Evolutionary conservation across 768 basidiomycete species (phyloP).

Genomic region (Fomitopsis pulvina): DNA sequence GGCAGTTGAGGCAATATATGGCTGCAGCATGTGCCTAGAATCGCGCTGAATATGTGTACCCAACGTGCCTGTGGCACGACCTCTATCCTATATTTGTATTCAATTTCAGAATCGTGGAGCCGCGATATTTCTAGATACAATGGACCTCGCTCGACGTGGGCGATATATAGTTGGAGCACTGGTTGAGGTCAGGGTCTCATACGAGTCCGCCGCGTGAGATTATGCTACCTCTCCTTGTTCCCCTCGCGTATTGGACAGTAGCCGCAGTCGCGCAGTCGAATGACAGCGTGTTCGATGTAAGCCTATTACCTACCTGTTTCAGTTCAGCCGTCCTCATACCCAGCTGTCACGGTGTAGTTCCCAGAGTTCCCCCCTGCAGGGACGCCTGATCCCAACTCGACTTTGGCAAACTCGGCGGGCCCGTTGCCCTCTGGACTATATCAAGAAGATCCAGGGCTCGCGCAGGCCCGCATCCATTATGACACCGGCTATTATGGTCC

Average conservation of each 20-base stretch:
- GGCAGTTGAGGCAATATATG: background rate
- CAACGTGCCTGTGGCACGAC: too few relatives aligned
- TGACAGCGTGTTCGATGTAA: conserved; percentile 11
- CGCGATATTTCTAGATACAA: too few relatives aligned
- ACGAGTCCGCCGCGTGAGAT: too few relatives aligned
- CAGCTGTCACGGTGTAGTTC: conserved; percentile 4
- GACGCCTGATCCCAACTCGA: conserved; percentile 13
- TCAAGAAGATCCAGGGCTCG: background rate
- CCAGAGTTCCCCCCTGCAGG: conserved; percentile 15
- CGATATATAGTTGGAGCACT: too few relatives aligned
- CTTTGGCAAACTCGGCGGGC: conserved; percentile 8
- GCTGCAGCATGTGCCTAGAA: background rate
- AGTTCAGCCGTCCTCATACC: too few relatives aligned
- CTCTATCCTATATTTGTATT: too few relatives aligned
- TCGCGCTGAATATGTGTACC: background rate
- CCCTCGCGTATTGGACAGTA: background rate
- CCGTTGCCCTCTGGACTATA: conserved; percentile 1
- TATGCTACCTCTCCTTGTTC: background rate
- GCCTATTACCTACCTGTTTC: background rate
- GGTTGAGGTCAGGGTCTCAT: too few relatives aligned
- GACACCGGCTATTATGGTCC: conserved; percentile 14
- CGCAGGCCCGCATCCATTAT: conserved; percentile 6
- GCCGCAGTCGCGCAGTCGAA: background rate
- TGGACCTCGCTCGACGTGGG: too few relatives aligned
- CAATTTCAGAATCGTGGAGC: too few relatives aligned